These are phyloP conservation scores for Penicillium sp. DNA, from an alignment of 2,329 filamentous ascomycete species.

Conservation along the genomic window DNA sequence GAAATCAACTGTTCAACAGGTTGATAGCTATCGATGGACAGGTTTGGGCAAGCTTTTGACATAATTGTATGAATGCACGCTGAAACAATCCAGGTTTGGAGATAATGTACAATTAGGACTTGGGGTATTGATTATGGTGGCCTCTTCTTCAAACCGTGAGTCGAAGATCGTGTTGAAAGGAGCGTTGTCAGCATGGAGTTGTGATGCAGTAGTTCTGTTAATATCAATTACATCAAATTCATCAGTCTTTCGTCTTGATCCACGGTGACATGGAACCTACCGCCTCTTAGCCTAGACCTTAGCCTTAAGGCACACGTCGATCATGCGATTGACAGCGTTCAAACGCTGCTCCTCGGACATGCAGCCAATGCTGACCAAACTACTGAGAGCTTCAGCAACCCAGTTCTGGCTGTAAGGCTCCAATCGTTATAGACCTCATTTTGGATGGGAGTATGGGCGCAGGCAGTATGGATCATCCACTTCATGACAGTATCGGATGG, in stretches of 20 bases:
- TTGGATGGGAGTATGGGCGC: background rate
- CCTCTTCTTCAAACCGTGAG: background rate
- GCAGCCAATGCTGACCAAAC: background rate
- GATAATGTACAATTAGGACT: slow-evolving; percentile 11
- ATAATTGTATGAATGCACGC: slow-evolving; percentile 18
- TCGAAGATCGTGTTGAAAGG: background rate
- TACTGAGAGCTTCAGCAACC: background rate
- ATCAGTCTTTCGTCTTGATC: background rate
- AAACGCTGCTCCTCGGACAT: background rate
- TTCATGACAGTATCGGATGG: background rate
- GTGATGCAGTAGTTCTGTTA: background rate
- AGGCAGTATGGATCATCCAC: background rate
- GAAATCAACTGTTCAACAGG: slow-evolving; percentile 83
- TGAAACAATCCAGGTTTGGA: slow-evolving; percentile 37
- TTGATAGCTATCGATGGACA: slow-evolving; percentile 76
- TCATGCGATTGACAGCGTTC: background rate
- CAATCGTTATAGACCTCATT: background rate
- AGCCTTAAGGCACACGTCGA: background rate
- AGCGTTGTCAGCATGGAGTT: background rate
- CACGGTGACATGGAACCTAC: background rate
- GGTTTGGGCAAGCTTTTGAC: slow-evolving; percentile 80
- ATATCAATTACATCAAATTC: background rate
- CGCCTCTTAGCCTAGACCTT: background rate
- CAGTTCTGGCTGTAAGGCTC: background rate
- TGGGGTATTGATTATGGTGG: background rate